Conservation (phyloP, 2,329 filamentous ascomycete species). For the Fusarium drepaniforme region DNA sequence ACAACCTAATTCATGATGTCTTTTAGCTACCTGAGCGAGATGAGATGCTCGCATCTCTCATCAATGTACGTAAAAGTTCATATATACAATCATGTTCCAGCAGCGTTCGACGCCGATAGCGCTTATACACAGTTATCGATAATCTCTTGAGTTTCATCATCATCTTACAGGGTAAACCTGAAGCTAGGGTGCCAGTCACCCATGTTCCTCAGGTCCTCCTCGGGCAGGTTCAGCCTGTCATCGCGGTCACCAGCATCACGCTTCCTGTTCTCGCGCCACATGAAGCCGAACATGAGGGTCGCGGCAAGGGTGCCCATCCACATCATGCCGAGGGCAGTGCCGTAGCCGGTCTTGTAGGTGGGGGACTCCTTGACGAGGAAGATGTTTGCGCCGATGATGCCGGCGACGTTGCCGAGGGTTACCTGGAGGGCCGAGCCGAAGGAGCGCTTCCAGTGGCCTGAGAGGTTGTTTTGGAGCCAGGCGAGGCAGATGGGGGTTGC, state of each 20-base stretch:
- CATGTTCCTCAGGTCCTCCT: conserved; percentile 48
- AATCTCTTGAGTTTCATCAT: not conserved
- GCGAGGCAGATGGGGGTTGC: conserved; percentile 66
- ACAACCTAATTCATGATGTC: not conserved
- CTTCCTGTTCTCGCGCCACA: conserved; percentile 52
- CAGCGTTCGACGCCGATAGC: not conserved
- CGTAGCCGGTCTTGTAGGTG: conserved; percentile 62
- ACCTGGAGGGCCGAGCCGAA: conserved; percentile 64
- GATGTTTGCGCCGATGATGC: conserved; percentile 61
- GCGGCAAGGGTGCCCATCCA: conserved; percentile 57
- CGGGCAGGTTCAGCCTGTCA: conserved; percentile 42
- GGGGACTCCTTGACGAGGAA: conserved; percentile 62
- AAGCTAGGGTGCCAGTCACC: conserved; percentile 54
- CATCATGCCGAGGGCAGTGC: conserved; percentile 58
- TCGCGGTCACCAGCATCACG: conserved; percentile 49
- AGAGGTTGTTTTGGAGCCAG: conserved; percentile 69
- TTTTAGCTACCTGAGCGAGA: not conserved
- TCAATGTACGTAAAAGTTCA: not conserved
- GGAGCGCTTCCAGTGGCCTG: conserved; percentile 68
- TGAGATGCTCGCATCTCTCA: not conserved
- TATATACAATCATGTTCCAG: not conserved
- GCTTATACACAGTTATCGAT: not conserved
- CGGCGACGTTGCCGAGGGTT: conserved; percentile 62
- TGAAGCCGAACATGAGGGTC: conserved; percentile 43
- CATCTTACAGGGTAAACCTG: conserved; percentile 47